phyloP scores from a whole-genome alignment of 1,284 basidiomycete species.

The Irpex sp. region DNA sequence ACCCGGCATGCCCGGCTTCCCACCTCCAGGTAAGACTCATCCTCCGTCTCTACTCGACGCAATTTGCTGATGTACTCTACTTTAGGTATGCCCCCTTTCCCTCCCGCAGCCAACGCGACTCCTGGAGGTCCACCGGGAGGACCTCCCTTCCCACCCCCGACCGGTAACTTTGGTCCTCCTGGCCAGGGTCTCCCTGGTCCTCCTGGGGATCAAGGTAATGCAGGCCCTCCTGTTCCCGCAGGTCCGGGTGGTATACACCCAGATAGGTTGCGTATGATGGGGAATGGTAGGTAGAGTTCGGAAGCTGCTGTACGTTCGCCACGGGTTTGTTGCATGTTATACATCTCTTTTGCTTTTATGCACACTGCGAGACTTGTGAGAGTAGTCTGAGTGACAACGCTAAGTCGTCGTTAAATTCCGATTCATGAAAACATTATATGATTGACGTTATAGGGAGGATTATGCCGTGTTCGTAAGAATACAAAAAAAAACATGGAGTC shows the following conservation, averaged over 20 bases:
- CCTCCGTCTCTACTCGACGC: not conserved
- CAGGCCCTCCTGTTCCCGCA: slow-evolving; percentile 22
- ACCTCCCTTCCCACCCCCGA: slow-evolving; percentile 48
- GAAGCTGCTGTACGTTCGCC: not conserved
- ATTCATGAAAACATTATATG: too few relatives aligned
- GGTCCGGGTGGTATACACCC: slow-evolving; percentile 71
- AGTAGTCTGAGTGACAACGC: not conserved
- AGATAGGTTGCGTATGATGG: slow-evolving; percentile 85
- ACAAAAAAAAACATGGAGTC: too few relatives aligned
- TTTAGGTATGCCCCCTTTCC: slow-evolving; percentile 50
- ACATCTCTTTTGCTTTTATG: not conserved
- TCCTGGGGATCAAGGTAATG: slow-evolving; percentile 28
- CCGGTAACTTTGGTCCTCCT: slow-evolving; percentile 21
- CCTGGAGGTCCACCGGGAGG: slow-evolving; percentile 30
- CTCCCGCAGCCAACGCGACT: slow-evolving; percentile 35
- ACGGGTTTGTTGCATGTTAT: not conserved
- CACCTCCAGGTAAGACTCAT: slow-evolving; percentile 20
- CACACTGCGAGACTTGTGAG: not conserved
- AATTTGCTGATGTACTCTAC: not conserved
- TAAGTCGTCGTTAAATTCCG: too few relatives aligned
- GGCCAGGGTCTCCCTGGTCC: slow-evolving; percentile 23
- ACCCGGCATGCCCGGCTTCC: slow-evolving; percentile 30
- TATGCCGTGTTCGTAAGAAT: too few relatives aligned
- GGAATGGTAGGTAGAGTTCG: slow-evolving; percentile 23
- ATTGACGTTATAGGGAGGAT: too few relatives aligned